phyloP scores from a whole-genome alignment of 1,284 basidiomycete species.

The Ceratobasidium sp. region DNA sequence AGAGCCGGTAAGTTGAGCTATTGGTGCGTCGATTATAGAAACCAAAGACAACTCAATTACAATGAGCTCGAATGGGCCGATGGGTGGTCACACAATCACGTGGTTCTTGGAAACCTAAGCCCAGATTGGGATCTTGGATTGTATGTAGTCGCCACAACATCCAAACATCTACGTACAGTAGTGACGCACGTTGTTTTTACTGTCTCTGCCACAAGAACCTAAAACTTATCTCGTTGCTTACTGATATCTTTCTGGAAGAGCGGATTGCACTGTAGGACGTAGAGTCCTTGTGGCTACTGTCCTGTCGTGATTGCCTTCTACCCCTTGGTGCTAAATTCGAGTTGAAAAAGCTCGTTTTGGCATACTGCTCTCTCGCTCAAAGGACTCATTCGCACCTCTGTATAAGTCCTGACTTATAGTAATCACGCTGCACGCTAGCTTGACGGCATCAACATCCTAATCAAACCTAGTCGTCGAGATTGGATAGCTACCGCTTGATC shows the following conservation, averaged over 20 bases:
- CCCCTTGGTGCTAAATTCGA: not conserved
- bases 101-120: slow-evolving; percentile 5
- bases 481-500: not conserved
- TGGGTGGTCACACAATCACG: not conserved
- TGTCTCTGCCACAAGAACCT: too few relatives aligned
- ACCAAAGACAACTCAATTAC: too few relatives aligned
- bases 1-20: too few relatives aligned
- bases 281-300: not conserved
- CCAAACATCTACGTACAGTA: too few relatives aligned
- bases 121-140: not conserved
- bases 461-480: not conserved
- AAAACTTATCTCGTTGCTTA: too few relatives aligned
- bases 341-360: not conserved
- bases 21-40: too few relatives aligned
- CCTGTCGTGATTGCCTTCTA: too few relatives aligned
- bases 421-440: not conserved
- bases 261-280: not conserved
- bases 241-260: not conserved
- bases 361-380: not conserved
- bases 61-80: too few relatives aligned
- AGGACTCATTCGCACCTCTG: too few relatives aligned
- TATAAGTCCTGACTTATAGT: too few relatives aligned
- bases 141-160: too few relatives aligned
- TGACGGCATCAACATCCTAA: not conserved
- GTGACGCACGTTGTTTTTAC: too few relatives aligned